Percentiles rank a stretch among this genome's conserved stretches.
Conservation (phyloP, 768 basidiomycete species). For the Boletus speciosus region DNA sequence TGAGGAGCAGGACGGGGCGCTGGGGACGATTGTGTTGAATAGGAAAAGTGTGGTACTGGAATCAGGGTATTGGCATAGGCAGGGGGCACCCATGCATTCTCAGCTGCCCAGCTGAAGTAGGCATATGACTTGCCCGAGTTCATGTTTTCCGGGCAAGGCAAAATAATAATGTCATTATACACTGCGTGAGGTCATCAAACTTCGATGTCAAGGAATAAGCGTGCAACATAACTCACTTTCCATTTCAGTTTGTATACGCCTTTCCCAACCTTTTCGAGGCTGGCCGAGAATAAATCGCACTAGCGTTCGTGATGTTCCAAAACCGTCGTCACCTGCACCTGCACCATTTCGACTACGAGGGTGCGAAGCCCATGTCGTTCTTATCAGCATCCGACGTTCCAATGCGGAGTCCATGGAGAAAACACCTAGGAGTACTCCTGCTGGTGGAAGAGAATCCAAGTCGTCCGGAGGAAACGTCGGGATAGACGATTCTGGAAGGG, state of each 20-base stretch:
- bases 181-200: constrained; percentile 39
- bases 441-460: constrained; percentile 74
- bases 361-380: constrained; percentile 88
- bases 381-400: constrained; percentile 82
- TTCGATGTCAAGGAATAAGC: background rate
- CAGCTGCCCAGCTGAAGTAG: constrained; percentile 91
- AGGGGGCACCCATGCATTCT: constrained; percentile 88
- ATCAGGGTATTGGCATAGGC: constrained; percentile 50
- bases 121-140: constrained; percentile 90
- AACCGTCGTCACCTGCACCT: constrained; percentile 60
- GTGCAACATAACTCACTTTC: constrained; percentile 59
- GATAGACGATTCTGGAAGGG: constrained; percentile 24
- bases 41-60: constrained; percentile 53
- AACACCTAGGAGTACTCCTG: constrained; percentile 84
- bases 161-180: constrained; percentile 81
- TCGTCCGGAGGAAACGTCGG: constrained; percentile 67
- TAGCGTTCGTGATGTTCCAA: constrained; percentile 77
- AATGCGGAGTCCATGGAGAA: constrained; percentile 84
- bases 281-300: constrained; percentile 89
- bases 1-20: constrained; percentile 67
- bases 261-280: constrained; percentile 76
- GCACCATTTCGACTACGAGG: constrained; percentile 73
- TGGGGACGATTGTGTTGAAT: constrained; percentile 53
- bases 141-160: constrained; percentile 92
- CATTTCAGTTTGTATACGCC: constrained; percentile 81